Conservation (phyloP, 1,139 yeast species). For the Magnusiomyces suaveolens region DNA sequence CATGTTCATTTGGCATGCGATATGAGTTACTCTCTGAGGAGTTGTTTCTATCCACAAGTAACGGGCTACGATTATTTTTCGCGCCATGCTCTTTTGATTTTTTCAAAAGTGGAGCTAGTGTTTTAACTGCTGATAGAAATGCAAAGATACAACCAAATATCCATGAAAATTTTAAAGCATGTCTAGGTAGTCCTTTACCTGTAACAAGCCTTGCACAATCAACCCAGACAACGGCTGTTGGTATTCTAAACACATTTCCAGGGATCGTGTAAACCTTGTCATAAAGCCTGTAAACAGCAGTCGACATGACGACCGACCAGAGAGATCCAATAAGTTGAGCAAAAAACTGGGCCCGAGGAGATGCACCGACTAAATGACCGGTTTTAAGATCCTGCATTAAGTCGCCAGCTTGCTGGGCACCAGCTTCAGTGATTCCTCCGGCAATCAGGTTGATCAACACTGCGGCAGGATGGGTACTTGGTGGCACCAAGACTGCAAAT, state of each 20-base stretch:
- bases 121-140: conserved; percentile 45
- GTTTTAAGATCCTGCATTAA: conserved; percentile 95
- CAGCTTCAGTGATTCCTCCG: conserved; percentile 97
- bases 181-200: conserved; percentile 81
- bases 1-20: too few species aligned
- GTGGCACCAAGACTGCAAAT: conserved; percentile 74
- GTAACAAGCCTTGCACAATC: conserved; percentile 91
- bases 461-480: conserved; percentile 58
- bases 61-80: too few species aligned
- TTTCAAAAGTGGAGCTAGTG: conserved; percentile 9
- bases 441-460: conserved; percentile 81
- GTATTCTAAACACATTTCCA: conserved; percentile 62
- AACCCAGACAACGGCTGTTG: conserved; percentile 94
- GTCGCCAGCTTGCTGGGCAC: conserved; percentile 98
- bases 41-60: too few species aligned
- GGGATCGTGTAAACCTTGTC: conserved; percentile 78
- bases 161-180: conserved; percentile 57
- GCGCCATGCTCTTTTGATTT: neutral
- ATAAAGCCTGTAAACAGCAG: conserved; percentile 75
- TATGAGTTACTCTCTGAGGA: too few species aligned
- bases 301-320: conserved; percentile 71
- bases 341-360: conserved; percentile 81
- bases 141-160: conserved; percentile 63
- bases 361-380: conserved; percentile 84
- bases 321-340: conserved; percentile 84